Percentiles rank a stretch among this genome's conserved stretches.
These are phyloP conservation scores for Leccinum subrobustum DNA, from an alignment of 1,284 basidiomycete species.

Conservation along the genomic window DNA sequence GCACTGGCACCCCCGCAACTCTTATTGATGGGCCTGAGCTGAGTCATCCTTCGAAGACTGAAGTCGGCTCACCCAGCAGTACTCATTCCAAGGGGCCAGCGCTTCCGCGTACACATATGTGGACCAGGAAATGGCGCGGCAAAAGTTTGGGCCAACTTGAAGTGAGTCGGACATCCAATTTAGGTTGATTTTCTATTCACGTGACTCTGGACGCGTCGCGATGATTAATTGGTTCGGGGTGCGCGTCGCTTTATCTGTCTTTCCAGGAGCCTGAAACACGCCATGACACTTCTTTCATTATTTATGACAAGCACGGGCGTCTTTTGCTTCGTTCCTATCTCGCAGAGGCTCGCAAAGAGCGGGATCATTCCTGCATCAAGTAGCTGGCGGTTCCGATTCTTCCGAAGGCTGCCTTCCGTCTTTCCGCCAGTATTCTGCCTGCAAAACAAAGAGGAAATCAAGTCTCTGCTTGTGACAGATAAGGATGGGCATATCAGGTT, in stretches of 20 bases:
- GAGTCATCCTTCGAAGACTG: too few species aligned
- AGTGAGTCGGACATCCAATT: background rate
- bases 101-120: too few species aligned
- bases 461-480: background rate
- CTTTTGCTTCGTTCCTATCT: conserved; percentile 30
- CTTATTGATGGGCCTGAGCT: too few species aligned
- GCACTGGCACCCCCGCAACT: too few species aligned
- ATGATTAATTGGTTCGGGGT: background rate
- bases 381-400: conserved; percentile 4
- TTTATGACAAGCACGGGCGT: conserved; percentile 27
- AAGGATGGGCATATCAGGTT: background rate
- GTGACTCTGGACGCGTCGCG: conserved; percentile 19
- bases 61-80: too few species aligned
- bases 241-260: background rate
- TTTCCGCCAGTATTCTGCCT: background rate
- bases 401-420: background rate
- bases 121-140: too few species aligned
- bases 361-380: conserved; percentile 19
- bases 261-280: background rate
- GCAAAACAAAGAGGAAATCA: background rate
- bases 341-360: conserved; percentile 26
- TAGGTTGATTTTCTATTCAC: conserved; percentile 25
- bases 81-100: too few species aligned
- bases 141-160: too few species aligned
- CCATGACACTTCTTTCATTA: conserved; percentile 24